Conservation (phyloP, 2,329 filamentous ascomycete species). For the Colletotrichum orchidophilum region DNA sequence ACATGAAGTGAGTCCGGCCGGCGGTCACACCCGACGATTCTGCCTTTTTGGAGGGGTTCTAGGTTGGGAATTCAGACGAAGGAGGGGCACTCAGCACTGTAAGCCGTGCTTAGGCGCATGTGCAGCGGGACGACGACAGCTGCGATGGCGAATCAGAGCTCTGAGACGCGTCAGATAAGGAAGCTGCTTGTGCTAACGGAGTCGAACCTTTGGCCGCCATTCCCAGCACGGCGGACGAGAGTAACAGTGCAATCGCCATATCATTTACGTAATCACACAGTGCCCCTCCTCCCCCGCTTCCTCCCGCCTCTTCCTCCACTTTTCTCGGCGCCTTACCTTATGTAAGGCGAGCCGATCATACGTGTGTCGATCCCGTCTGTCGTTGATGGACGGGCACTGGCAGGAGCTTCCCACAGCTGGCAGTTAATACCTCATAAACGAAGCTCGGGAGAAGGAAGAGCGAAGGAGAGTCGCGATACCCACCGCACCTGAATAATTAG, state of each 20-base stretch:
- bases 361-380: too few relatives aligned
- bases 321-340: not conserved
- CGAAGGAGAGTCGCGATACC: conserved; percentile 7
- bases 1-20: conserved; percentile 4
- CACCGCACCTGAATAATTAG: not conserved
- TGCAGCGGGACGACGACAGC: conserved; percentile 19
- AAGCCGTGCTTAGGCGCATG: conserved; percentile 20
- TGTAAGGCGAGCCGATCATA: not conserved
- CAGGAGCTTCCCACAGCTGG: not conserved
- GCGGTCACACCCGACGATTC: not conserved
- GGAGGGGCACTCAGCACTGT: conserved; percentile 28
- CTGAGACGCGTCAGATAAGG: conserved; percentile 15
- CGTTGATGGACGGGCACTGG: not conserved
- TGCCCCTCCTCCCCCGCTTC: not conserved
- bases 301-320: too few relatives aligned
- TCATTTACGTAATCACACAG: not conserved
- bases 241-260: conserved; percentile 20
- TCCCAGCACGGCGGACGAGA: not conserved
- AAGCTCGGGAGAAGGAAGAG: not conserved
- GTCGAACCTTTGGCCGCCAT: not conserved
- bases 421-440: not conserved
- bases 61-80: conserved; percentile 1
- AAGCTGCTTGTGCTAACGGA: conserved; percentile 13
- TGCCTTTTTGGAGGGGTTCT: conserved; percentile 3
- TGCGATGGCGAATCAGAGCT: conserved; percentile 19